Evolutionary conservation across 768 basidiomycete species (phyloP).

Genomic region (Trametes gibbosa): DNA sequence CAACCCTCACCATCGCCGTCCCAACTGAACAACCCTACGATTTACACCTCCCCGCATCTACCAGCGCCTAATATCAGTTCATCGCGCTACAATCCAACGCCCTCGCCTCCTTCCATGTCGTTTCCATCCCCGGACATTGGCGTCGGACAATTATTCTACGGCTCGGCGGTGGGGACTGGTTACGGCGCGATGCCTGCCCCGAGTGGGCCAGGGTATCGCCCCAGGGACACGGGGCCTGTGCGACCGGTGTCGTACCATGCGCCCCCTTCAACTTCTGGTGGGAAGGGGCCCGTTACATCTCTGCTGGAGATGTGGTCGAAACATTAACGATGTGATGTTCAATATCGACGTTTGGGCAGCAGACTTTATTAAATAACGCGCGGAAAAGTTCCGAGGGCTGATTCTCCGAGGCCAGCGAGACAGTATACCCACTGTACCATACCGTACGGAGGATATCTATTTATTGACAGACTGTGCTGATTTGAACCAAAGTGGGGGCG

Average conservation of each 20-base stretch:
- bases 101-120: neutral
- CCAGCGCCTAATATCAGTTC: neutral
- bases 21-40: constrained; percentile 39
- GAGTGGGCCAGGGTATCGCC: neutral
- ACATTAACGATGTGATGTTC: neutral
- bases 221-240: neutral
- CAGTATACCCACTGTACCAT: neutral
- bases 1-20: constrained; percentile 43
- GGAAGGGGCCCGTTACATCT: constrained; percentile 14
- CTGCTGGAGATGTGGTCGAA: constrained; percentile 17
- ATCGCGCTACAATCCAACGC: neutral
- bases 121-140: neutral
- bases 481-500: neutral
- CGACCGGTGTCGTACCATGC: constrained; percentile 3
- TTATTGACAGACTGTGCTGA: neutral
- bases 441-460: neutral
- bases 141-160: neutral
- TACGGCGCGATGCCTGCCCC: constrained; percentile 4
- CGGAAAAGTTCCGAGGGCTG: neutral
- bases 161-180: neutral
- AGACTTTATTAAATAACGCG: no score
- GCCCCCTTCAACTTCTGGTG: neutral
- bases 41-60: constrained; percentile 39
- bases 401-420: neutral
- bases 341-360: neutral